Percentiles rank a stretch among this genome's conserved stretches.
These are phyloP conservation scores for Neophaeococcomyces aloes DNA, from an alignment of 2,329 filamentous ascomycete genomes.

Conservation along the genomic window DNA sequence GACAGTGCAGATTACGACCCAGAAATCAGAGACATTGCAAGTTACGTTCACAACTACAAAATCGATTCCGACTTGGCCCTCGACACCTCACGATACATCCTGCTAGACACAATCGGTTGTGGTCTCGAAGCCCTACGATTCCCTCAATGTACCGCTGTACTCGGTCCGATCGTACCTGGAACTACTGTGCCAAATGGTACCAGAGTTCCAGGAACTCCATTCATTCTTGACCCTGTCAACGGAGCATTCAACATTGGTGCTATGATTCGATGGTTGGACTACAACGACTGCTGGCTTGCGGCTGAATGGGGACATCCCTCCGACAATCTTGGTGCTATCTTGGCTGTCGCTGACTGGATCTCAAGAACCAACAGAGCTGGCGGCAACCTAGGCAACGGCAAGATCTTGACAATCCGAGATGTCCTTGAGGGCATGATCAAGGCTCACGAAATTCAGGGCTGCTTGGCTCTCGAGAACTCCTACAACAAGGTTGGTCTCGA, in stretches of 20 bases:
- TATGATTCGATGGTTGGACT: conserved; percentile 98
- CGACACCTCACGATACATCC: conserved; percentile 92
- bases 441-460: conserved; percentile 97
- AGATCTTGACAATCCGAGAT: conserved; percentile 78
- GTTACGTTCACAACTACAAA: conserved; percentile 85
- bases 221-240: conserved; percentile 88
- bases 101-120: conserved; percentile 93
- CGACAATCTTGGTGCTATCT: conserved; percentile 93
- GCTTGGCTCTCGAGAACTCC: conserved; percentile 91
- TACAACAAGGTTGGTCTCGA: conserved; percentile 98
- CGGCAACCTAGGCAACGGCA: conserved; percentile 59
- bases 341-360: conserved; percentile 94
- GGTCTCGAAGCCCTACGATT: conserved; percentile 92
- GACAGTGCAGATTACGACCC: conserved; percentile 60
- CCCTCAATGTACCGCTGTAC: conserved; percentile 88
- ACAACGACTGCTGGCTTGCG: conserved; percentile 99
- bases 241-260: conserved; percentile 98
- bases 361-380: conserved; percentile 86
- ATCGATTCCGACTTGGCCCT: conserved; percentile 88
- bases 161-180: conserved; percentile 83
- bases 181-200: conserved; percentile 86
- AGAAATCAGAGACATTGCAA: conserved; percentile 90
- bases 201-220: conserved; percentile 81
- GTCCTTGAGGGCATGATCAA: conserved; percentile 97
- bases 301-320: conserved; percentile 98